Base-by-base conservation (phyloP, 352 stramenopile species). In the Halophytophthora polymorphica region DNA sequence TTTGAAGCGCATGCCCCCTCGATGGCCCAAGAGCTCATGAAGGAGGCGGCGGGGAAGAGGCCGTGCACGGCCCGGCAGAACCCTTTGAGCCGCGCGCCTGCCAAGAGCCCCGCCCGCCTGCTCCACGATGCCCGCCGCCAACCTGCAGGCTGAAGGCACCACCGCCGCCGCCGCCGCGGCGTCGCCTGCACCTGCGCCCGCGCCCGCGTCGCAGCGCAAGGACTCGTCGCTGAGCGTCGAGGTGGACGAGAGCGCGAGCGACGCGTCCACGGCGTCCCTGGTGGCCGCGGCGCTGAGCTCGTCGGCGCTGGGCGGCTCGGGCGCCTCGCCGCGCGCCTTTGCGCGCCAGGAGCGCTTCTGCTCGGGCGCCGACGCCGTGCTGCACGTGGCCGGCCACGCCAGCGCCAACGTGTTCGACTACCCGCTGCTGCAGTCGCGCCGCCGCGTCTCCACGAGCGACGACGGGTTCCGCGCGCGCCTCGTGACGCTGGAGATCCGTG, bases 391-490 rank as follows among this genome's bases (percentile, higher is more conserved):
- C 22, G 62, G 64, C 45, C 67, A 86, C 58, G 52, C 77, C 45
- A 84, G 59, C 53, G 62, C 81, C 45, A 86, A 67, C 55, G 73
- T 89, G 17, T 89, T 89, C 46, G 46, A 76, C 21, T 89, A 87
- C 58, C 71, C 73, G 40, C 58, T 87, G 44, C 69, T 86, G 18
- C 6, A 47, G 25, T 14, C 43, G 11, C 35, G 50, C 39, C 50
- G 56, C n/a, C 59, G 45, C 18, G 29, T 25, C 6, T 37, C 45
- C 19, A 52, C 41, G 19, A 41, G 10, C 38, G 60, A 65, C 25
- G 43, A 49, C 19, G 51, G 42, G 2, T 42, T 66, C 2, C 72
- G 68, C n/a, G 78, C 75, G n/a, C 75, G 73, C 22, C 58, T 87
- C 28, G 74, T 81, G 61, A 77, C 53, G 58, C 71, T 89, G 15